Evolutionary conservation across 495 filamentous ascomycete species (phyloP).

Genomic region (Annulohypoxylon stygium): DNA sequence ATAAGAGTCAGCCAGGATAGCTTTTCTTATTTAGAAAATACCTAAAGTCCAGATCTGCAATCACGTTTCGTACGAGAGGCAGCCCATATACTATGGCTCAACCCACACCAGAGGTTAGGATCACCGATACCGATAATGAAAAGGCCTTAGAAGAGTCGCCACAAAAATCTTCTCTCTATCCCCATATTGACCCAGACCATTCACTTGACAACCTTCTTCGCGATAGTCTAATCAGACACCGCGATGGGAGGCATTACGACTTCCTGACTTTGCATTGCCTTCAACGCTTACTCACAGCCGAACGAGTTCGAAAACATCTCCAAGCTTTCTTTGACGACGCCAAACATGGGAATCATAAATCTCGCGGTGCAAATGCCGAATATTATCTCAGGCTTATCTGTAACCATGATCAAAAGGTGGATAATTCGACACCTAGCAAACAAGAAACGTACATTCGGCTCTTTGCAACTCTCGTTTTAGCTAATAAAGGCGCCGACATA

Average conservation of each 20-base stretch:
- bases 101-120: background rate
- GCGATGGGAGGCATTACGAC: background rate
- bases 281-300: background rate
- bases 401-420: background rate
- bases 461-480: slow-evolving; percentile 19
- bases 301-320: slow-evolving; percentile 4
- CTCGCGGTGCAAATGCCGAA: too few relatives aligned
- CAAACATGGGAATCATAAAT: too few relatives aligned
- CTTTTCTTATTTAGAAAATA: background rate
- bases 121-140: background rate
- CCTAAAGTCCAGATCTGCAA: background rate
- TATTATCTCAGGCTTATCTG: slow-evolving; percentile 22
- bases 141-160: background rate
- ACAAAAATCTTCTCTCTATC: too few relatives aligned
- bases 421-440: background rate
- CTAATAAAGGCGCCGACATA: background rate
- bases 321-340: background rate
- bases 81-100: background rate
- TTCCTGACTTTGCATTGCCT: slow-evolving; percentile 11
- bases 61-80: background rate
- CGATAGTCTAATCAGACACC: background rate
- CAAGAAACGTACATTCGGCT: slow-evolving; percentile 20
- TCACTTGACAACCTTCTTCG: slow-evolving; percentile 7
- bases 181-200: too few relatives aligned
- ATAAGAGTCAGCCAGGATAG: background rate